Percentiles rank a stretch among this genome's conserved stretches.
These are phyloP conservation scores for Kuraishia ogatae DNA, from an alignment of 805 yeast species.

Conservation along the genomic window DNA sequence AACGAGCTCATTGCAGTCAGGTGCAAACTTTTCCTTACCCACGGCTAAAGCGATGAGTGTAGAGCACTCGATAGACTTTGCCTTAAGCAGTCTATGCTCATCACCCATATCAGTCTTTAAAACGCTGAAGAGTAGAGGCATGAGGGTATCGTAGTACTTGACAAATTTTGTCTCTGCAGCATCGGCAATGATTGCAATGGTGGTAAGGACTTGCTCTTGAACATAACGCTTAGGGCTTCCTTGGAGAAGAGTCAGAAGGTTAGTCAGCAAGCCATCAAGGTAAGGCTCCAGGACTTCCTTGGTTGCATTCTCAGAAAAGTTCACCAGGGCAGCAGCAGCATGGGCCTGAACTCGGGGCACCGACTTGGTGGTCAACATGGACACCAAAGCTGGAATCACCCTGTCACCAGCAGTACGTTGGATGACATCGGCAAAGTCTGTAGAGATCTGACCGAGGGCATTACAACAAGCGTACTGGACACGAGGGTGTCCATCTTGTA, in stretches of 20 bases:
- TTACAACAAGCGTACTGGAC: slow-evolving; percentile 97
- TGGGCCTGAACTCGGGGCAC: slow-evolving; percentile 95
- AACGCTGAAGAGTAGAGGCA: slow-evolving; percentile 81
- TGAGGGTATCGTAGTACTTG: slow-evolving; percentile 89
- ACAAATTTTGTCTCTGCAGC: slow-evolving; percentile 84
- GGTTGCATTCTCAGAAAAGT: slow-evolving; percentile 86
- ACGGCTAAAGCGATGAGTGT: slow-evolving; percentile 92
- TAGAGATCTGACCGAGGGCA: slow-evolving; percentile 92
- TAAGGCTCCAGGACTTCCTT: slow-evolving; percentile 89
- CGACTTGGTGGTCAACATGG: slow-evolving; percentile 62
- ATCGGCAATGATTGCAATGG: slow-evolving; percentile 95
- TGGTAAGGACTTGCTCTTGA: slow-evolving; percentile 94
- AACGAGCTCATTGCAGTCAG: slow-evolving; percentile 67
- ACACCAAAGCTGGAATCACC: slow-evolving; percentile 81
- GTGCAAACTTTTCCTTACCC: slow-evolving; percentile 79
- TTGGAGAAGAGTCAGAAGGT: slow-evolving; percentile 67
- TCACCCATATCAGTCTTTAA: slow-evolving; percentile 70
- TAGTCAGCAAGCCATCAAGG: slow-evolving; percentile 69
- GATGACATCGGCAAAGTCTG: slow-evolving; percentile 87
- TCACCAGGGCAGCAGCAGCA: slow-evolving; percentile 97
- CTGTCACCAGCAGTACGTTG: slow-evolving; percentile 75
- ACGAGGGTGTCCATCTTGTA: slow-evolving; percentile 82
- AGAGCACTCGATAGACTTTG: slow-evolving; percentile 93
- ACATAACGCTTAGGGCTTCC: slow-evolving; percentile 79
- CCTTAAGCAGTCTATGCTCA: slow-evolving; percentile 73